Percentiles rank a stretch among this genome's conserved stretches.
Conservation (phyloP, 495 filamentous ascomycete genomes). For the Neurospora terricola region DNA sequence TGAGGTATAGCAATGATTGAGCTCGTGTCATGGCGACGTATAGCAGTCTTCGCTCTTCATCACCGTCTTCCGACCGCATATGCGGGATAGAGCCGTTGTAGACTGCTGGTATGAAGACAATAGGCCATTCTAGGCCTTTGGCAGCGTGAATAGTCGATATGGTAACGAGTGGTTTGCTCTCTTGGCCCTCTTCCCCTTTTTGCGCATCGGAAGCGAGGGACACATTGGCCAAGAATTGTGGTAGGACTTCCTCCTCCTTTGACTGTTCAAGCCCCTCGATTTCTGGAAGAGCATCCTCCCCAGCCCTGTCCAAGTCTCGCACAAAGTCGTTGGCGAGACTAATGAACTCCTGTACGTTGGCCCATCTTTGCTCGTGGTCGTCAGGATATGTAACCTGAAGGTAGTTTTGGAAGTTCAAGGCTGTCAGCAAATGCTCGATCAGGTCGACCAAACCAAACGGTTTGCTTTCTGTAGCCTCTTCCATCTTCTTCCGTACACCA, state of each 20-base stretch:
- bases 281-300: slow-evolving; percentile 62
- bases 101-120: slow-evolving; percentile 87
- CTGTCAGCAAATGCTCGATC: slow-evolving; percentile 62
- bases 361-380: slow-evolving; percentile 78
- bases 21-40: slow-evolving; percentile 99
- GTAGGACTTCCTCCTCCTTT: slow-evolving; percentile 58
- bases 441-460: slow-evolving; percentile 55
- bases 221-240: slow-evolving; percentile 82
- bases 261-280: slow-evolving; percentile 68
- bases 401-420: slow-evolving; percentile 62
- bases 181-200: slow-evolving; percentile 46
- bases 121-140: slow-evolving; percentile 95
- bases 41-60: slow-evolving; percentile 82
- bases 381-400: slow-evolving; percentile 58
- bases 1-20: slow-evolving; percentile 83
- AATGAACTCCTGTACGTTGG: slow-evolving; percentile 83
- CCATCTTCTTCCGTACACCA: slow-evolving; percentile 53
- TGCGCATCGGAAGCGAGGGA: slow-evolving; percentile 71
- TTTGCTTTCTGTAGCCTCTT: slow-evolving; percentile 24
- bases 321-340: slow-evolving; percentile 64
- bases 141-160: slow-evolving; percentile 96
- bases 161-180: slow-evolving; percentile 59
- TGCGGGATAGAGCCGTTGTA: slow-evolving; percentile 94
- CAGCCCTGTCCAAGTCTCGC: slow-evolving; percentile 29
- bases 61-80: slow-evolving; percentile 76